A percentile compares a stretch with the other conserved stretches of the same genome.
These are phyloP conservation scores for Craterostigma plantagineum DNA, from an alignment of 257 asterid species.

Conservation along the genomic window DNA sequence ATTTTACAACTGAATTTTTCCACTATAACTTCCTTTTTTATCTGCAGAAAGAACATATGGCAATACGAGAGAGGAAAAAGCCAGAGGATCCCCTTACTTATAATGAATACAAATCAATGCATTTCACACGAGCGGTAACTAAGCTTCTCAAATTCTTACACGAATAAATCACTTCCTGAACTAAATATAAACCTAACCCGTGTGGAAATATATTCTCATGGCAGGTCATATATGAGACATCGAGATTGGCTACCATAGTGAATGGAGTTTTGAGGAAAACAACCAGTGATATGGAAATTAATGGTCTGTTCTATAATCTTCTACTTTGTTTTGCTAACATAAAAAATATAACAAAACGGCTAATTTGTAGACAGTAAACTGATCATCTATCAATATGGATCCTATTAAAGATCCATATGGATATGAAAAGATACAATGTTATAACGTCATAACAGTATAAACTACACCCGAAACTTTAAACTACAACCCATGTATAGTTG, in stretches of 20 bases:
- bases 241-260: slow-evolving; percentile 1
- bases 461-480: too few species aligned
- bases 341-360: too few species aligned
- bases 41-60: slow-evolving; percentile 58
- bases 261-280: slow-evolving; percentile 5
- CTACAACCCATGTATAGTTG: too few species aligned
- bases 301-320: not conserved
- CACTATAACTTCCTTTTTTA: too few species aligned
- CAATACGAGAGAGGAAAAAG: slow-evolving; percentile 53
- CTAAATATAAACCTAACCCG: not conserved
- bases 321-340: too few species aligned
- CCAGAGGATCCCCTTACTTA: slow-evolving; percentile 69
- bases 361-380: too few species aligned
- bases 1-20: too few species aligned
- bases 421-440: too few species aligned
- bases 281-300: slow-evolving; percentile 3
- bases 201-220: not conserved
- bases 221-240: slow-evolving; percentile 6
- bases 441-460: too few species aligned
- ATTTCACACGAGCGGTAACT: slow-evolving; percentile 70
- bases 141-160: not conserved
- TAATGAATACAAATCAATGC: slow-evolving; percentile 78
- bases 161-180: not conserved
- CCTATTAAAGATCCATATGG: too few species aligned
- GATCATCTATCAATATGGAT: too few species aligned